Evolutionary conservation across 2,329 filamentous ascomycete genomes (phyloP), one percentile per base, ranked within the genome.

Genomic region (Dothidotthia symphoricarpi): DNA sequence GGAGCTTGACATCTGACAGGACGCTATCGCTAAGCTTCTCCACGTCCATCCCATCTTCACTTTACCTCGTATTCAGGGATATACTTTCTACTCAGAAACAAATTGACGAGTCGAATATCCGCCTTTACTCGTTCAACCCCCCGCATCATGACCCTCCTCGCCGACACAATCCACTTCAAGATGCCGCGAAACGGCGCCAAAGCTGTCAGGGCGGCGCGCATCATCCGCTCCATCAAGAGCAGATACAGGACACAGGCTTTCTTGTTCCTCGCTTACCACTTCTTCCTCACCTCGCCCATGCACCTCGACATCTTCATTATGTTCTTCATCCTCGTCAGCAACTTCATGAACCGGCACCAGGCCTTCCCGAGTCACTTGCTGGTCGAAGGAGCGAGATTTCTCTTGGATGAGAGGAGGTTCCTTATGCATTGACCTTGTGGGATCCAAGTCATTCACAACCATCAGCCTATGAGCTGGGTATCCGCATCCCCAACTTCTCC

Each of bases 251-350:
- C 54, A 0, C 59, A 63, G 34, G 58, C 59, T 24, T 63, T 57
- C 34, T 34, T 63, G 40, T 61, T 62, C 33, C 47, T 63, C 28
- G 59, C 57, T 22, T 59, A 62, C 32, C 58, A 63, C 49, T 61
- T 63, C 53, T 63, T 63, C 43, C 46, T 63, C 12, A 52, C 53
- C 14, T 57, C 58, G 6, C 54, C 54, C 4, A 39, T 57, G 41
- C 53, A 61, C 25, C 53, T 62, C 12, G 59, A 63, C 35, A 50
- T 63, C 39, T 63, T 63, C 16, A 51, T 63, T 25, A 48, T 63
- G 34, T 51, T 63, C 40, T 63, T 61, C 37, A 59, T 63, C 33
- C 54, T 63, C n/a, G 58, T 62, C 49, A 60, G 54, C 54, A 63
- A 63, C 43, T 62, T 59, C 24, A 62, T 63, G 58, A 63, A 63